Base-by-base conservation (phyloP, 2,329 filamentous ascomycete species). In the Diaporthe vaccinii region DNA sequence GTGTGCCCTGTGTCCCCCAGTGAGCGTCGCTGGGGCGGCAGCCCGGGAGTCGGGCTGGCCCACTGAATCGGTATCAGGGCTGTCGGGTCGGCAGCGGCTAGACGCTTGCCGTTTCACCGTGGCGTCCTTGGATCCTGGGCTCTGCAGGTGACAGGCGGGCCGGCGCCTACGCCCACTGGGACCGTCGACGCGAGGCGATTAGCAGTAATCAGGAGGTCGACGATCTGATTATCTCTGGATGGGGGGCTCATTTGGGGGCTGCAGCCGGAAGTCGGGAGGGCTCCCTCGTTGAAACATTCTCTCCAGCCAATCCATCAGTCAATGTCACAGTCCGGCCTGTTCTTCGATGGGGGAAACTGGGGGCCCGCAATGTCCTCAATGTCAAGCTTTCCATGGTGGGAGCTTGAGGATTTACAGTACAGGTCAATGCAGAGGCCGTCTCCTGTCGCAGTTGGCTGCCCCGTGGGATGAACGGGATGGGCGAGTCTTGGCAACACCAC, bases 41-140 rank as follows among this genome's bases (percentile, higher is more conserved):
- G 57, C 44, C 57, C 74, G 75, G 75, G 46, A 73, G 51, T 76
- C 75, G 75, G 75, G 28, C 0, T 46, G 69, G 39, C 69, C 75
- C 75, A 73, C 73, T 58, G 34, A 39, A 62, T 36, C 75, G 75
- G 75, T 36, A 49, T 34, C 31, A 46, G 68, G 75, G 75, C 46
- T 72, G 51, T 76, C 75, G 75, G 75, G 57, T 61, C 51, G 53
- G 39, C 44, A 5, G 68, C 75, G 55, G 73, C 58, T 57, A 67
- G 31, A 71, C 44, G 34, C 34, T 51, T 72, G 61, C 75, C 75
- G 75, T 75, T 75, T 76, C 75, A 75, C 9, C 49, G 49, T 72
- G 41, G 65, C 34, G 53, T 53, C n/a, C 51, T 46, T 34, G 22
- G 57, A 0, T 25, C 44, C 58, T 39, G 74, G 67, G 20, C 58